A percentile compares a stretch with the other conserved stretches of the same genome.
Conservation (phyloP, 805 yeast genomes). For the Spathaspora arborariae region DNA sequence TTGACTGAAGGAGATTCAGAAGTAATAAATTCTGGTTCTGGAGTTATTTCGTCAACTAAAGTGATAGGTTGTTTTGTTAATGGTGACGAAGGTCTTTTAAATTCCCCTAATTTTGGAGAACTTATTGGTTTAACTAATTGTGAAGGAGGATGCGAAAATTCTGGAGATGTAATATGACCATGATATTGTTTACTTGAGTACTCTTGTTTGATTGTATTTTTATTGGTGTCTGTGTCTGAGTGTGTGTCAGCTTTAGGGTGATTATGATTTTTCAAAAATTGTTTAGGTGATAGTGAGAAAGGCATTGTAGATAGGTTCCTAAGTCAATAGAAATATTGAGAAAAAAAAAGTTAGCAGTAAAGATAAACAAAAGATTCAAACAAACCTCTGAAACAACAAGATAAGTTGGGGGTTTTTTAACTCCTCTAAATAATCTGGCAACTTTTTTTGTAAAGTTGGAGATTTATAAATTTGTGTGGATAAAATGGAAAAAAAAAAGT, state of each 20-base stretch:
- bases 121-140: not conserved
- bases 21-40: conserved; percentile 3
- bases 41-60: conserved; percentile 1
- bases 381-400: not conserved
- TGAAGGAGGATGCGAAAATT: not conserved
- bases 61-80: conserved; percentile 9
- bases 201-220: not conserved
- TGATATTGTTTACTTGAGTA: conserved; percentile 3
- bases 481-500: too few relatives aligned
- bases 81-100: conserved; percentile 5
- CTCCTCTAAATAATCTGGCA: not conserved
- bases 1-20: conserved; percentile 9
- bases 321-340: not conserved
- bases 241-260: too few relatives aligned
- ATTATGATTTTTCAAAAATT: not conserved
- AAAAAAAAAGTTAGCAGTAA: not conserved
- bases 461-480: not conserved
- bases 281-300: not conserved
- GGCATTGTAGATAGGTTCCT: not conserved
- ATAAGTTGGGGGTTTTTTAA: not conserved
- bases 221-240: too few relatives aligned
- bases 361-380: not conserved
- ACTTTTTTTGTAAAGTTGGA: not conserved
- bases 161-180: conserved; percentile 4
- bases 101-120: not conserved